Base-by-base conservation (phyloP, 1,284 basidiomycete genomes). In the Ceratobasidium sp. region DNA sequence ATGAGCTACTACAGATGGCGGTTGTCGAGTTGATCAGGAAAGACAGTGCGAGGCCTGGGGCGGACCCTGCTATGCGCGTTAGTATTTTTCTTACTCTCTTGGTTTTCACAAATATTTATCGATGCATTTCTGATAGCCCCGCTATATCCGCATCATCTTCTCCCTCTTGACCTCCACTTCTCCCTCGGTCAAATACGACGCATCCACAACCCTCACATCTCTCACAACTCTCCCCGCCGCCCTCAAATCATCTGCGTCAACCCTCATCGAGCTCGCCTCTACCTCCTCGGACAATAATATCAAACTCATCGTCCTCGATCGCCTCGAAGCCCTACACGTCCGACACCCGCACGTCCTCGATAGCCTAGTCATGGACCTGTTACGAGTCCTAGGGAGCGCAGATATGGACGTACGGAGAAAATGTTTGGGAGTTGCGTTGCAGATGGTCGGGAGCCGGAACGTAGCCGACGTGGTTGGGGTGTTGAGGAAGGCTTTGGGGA, bases 271-370 rank as follows among this genome's bases (percentile, higher is more conserved):
- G 78, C 89, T 99, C 72, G 91, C 96, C 73, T 87, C 93, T 80
- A 97, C 96, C 83, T 96, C 98, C 83, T 95, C 95, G 1, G 97
- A 98, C 84, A 99, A 99, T 85, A 99, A 99, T 78, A 97, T 98
- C 82, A 99, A 99, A 83, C 88, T 99, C 73, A 99, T 99, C 76
- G 98, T 99, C 11, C 87, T 99, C 41, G 95, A 98, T 80, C 90
- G 98, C 58, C 89, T 99, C 54, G 94, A 98, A 72, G 83, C 82
- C 28, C 86, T 99, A 21, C 89, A 95, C 43, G 84, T 89, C 32
- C 95, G 92, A 79, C 96, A 98, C 81, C 95, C 95, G 44, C 93
- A 94, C 80, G 91, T 98, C 62, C 84, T 99, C 58, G 96, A 99
- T 80, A 87, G 91, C 8, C 88, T 98, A 75, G 95, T 97, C 77